These are phyloP conservation scores for Talaromyces marneffei DNA, from an alignment of 2,329 filamentous ascomycete species.

Conservation along the genomic window DNA sequence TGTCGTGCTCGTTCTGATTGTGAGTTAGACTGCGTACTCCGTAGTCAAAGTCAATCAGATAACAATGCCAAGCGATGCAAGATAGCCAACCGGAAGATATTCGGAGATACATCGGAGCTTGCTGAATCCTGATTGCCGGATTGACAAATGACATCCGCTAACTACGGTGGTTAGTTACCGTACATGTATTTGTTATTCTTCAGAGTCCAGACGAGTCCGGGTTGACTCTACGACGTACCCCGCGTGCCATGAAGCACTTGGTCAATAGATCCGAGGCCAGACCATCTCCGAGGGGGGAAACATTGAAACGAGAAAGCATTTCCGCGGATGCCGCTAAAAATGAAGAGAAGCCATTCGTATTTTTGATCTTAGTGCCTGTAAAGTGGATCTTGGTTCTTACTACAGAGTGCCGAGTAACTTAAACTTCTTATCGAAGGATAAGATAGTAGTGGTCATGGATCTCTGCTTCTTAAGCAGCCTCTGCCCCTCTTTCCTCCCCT, in stretches of 20 bases:
- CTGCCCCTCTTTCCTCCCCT: neutral
- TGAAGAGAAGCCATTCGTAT: neutral
- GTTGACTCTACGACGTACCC: no score
- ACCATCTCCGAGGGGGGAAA: neutral
- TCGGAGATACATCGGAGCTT: neutral
- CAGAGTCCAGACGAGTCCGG: no score
- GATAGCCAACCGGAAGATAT: neutral
- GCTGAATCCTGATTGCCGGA: neutral
- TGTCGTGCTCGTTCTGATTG: neutral
- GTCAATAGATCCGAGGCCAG: neutral
- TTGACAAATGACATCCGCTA: neutral
- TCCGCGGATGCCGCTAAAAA: neutral
- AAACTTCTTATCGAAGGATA: neutral
- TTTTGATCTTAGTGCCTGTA: neutral
- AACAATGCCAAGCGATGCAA: neutral
- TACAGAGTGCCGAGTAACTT: no score
- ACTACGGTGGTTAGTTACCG: no score
- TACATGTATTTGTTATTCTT: no score
- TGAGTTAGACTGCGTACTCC: no score
- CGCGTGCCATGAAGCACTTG: neutral
- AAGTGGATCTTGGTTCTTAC: constrained; percentile 3
- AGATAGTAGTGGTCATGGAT: neutral
- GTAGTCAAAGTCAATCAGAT: neutral
- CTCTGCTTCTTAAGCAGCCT: neutral
- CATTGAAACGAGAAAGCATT: neutral